phyloP scores from a whole-genome alignment of 257 asterid genomes.

The Ocimum tenuiflorum region DNA sequence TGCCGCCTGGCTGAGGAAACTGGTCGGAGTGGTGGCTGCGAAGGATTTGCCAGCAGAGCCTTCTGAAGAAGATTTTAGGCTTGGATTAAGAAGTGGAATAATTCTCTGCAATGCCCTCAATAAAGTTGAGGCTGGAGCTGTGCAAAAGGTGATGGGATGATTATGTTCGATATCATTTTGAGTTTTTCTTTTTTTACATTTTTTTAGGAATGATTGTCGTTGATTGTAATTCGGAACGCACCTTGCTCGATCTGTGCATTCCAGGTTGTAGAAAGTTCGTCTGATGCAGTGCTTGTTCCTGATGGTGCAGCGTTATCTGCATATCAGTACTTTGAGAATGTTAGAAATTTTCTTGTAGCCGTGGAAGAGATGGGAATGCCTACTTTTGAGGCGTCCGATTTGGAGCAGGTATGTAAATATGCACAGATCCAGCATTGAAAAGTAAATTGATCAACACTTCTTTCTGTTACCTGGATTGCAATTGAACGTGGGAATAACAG shows the following conservation, averaged over 20 bases:
- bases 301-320: constrained; percentile 94
- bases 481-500: neutral
- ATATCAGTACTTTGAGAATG: constrained; percentile 82
- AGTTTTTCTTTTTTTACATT: neutral
- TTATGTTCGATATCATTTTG: neutral
- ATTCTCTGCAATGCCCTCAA: constrained; percentile 82
- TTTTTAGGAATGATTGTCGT: neutral
- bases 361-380: constrained; percentile 87
- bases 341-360: constrained; percentile 77
- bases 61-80: constrained; percentile 85
- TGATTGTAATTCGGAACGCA: neutral
- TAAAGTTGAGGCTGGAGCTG: constrained; percentile 82
- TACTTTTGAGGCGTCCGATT: constrained; percentile 85
- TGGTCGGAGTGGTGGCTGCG: constrained; percentile 86
- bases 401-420: constrained; percentile 58
- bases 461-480: neutral
- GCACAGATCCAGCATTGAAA: neutral
- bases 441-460: neutral
- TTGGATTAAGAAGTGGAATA: constrained; percentile 89
- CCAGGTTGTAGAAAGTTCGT: constrained; percentile 81
- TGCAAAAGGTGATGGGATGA: constrained; percentile 54
- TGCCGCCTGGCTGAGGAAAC: constrained; percentile 77
- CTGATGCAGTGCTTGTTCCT: constrained; percentile 50
- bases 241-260: constrained; percentile 13
- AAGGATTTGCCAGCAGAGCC: constrained; percentile 96